A percentile compares a stretch with the other conserved stretches of the same genome.
phyloP scores from a whole-genome alignment of 2,329 filamentous ascomycete species.

The Colletotrichum scovillei region DNA sequence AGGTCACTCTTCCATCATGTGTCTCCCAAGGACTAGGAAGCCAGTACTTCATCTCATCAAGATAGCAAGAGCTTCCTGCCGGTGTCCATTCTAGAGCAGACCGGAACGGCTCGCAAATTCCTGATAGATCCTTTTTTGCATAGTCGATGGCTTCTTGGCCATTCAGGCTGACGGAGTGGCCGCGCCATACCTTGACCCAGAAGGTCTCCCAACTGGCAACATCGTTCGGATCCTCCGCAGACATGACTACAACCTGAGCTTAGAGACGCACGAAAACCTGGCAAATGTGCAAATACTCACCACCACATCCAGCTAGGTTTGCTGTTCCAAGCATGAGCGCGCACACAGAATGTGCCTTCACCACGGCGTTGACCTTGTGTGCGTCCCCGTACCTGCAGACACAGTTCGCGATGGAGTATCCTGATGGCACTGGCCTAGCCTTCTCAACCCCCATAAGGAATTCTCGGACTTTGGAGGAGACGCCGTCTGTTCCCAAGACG shows the following conservation, averaged over 20 bases:
- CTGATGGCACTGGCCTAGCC: slow-evolving; percentile 39
- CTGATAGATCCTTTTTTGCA: slow-evolving; percentile 41
- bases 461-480: slow-evolving; percentile 43
- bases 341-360: slow-evolving; percentile 45
- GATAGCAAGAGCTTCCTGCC: slow-evolving; percentile 42
- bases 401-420: slow-evolving; percentile 46
- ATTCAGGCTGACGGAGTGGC: slow-evolving; percentile 40
- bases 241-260: slow-evolving; percentile 37
- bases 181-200: slow-evolving; percentile 50
- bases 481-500: slow-evolving; percentile 48
- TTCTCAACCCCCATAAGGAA: slow-evolving; percentile 43
- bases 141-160: slow-evolving; percentile 50
- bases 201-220: slow-evolving; percentile 45
- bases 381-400: slow-evolving; percentile 41
- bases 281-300: slow-evolving; percentile 40
- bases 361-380: slow-evolving; percentile 41
- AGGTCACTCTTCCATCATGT: slow-evolving; percentile 46
- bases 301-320: slow-evolving; percentile 43
- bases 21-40: slow-evolving; percentile 46
- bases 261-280: not conserved
- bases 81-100: slow-evolving; percentile 49
- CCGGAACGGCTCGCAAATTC: slow-evolving; percentile 45
- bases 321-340: slow-evolving; percentile 44
- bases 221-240: slow-evolving; percentile 40
- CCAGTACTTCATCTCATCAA: slow-evolving; percentile 53